Conservation (phyloP, 441 rosid genomes). For the Eutrema salsugineum region DNA sequence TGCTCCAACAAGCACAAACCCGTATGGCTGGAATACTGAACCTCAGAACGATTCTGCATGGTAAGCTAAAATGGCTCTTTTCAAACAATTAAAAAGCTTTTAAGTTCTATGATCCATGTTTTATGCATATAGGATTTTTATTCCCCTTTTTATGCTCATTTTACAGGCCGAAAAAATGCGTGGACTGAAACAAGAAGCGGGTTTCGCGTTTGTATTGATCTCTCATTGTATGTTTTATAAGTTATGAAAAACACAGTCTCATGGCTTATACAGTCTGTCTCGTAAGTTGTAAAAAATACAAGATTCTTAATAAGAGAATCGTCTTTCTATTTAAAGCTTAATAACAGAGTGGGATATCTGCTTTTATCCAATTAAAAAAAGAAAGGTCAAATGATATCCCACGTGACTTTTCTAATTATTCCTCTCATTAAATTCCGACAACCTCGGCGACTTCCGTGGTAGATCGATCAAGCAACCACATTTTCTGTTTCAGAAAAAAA, state of each 20-base stretch:
- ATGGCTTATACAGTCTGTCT: conserved; percentile 24
- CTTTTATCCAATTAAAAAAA: conserved; percentile 9
- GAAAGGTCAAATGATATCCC: conserved; percentile 1
- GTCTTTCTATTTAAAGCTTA: conserved; percentile 25
- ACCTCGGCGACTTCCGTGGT: conserved; percentile 15
- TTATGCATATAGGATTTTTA: neutral
- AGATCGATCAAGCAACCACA: conserved; percentile 9
- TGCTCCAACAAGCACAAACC: conserved; percentile 21
- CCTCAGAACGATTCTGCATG: conserved; percentile 27
- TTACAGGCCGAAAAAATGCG: conserved; percentile 28
- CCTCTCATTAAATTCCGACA: conserved; percentile 9
- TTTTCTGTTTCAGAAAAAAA: conserved; percentile 1
- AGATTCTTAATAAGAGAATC: conserved; percentile 13
- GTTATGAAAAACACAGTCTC: conserved; percentile 12
- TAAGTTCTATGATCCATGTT: neutral
- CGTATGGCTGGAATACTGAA: conserved; percentile 35
- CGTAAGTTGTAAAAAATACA: conserved; percentile 8
- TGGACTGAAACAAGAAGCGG: conserved; percentile 19
- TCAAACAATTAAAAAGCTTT: neutral
- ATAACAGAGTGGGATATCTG: conserved; percentile 10
- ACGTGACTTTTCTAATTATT: conserved; percentile 3
- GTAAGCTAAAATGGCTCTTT: conserved; percentile 6
- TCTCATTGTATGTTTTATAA: conserved; percentile 15
- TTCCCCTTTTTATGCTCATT: neutral
- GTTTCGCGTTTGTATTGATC: neutral